Conservation (phyloP, 176 grass and related monocot genomes). For the Eleusine indica region DNA sequence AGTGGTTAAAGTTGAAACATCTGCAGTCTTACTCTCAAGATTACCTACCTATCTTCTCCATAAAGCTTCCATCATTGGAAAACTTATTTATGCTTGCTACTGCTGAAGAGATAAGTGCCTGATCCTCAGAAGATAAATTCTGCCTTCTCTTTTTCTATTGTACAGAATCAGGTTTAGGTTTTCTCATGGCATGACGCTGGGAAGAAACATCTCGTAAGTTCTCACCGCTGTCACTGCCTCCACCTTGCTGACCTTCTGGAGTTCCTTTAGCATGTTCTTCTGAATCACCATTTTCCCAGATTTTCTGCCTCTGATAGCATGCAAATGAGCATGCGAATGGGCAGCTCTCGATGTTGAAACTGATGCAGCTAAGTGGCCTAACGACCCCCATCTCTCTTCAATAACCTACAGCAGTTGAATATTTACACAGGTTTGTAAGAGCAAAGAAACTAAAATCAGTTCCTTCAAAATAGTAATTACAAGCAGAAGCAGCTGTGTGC, state of each 20-base stretch:
- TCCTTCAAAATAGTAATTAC: not conserved
- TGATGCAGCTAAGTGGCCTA: slow-evolving; percentile 76
- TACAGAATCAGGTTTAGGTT: slow-evolving; percentile 70
- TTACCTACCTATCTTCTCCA: slow-evolving; percentile 58
- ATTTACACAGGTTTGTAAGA: not conserved
- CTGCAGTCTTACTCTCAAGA: slow-evolving; percentile 42
- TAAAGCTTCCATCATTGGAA: slow-evolving; percentile 85
- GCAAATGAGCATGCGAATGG: slow-evolving; percentile 70
- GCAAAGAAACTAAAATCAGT: not conserved
- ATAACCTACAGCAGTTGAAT: slow-evolving; percentile 61
- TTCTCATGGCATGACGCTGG: slow-evolving; percentile 75
- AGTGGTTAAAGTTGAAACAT: slow-evolving; percentile 37
- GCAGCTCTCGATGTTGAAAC: slow-evolving; percentile 68
- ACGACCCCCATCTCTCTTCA: slow-evolving; percentile 78
- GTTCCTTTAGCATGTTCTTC: slow-evolving; percentile 39
- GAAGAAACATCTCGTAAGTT: slow-evolving; percentile 81
- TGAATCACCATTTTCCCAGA: slow-evolving; percentile 48
- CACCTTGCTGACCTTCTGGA: slow-evolving; percentile 26
- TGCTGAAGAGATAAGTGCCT: slow-evolving; percentile 65
- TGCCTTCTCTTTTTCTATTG: slow-evolving; percentile 72
- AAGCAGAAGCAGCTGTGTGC: not conserved
- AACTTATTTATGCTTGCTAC: slow-evolving; percentile 81
- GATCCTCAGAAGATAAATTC: slow-evolving; percentile 75
- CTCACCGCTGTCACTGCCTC: slow-evolving; percentile 40
- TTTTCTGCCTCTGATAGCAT: slow-evolving; percentile 80